Percentiles rank a stretch among this genome's conserved stretches.
Evolutionary conservation across 306 rosid species (phyloP).

Genomic region (Vachellia pachyceras): DNA sequence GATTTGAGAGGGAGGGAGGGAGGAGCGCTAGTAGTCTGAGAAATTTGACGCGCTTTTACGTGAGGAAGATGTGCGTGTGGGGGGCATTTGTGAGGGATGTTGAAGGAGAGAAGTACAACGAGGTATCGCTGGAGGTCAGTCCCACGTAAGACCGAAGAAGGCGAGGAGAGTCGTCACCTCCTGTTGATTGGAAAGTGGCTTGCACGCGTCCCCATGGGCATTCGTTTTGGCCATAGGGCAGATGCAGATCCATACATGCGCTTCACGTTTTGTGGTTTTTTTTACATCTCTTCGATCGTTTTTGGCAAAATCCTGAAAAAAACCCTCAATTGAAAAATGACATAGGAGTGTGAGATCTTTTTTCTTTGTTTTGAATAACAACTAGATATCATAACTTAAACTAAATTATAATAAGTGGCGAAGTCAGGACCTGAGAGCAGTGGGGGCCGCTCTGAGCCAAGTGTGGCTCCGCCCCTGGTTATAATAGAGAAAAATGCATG

Average conservation of each 20-base stretch:
- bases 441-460: too few species aligned
- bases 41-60: slow-evolving; percentile 46
- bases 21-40: slow-evolving; percentile 30
- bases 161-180: slow-evolving; percentile 41
- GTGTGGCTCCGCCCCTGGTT: too few species aligned
- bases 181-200: slow-evolving; percentile 59
- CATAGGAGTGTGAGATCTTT: too few species aligned
- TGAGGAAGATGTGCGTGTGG: slow-evolving; percentile 55
- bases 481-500: too few species aligned
- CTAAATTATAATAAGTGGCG: too few species aligned
- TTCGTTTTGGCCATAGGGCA: neutral
- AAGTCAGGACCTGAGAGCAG: too few species aligned
- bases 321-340: too few species aligned
- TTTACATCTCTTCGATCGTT: too few species aligned
- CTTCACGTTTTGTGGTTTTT: slow-evolving; percentile 9
- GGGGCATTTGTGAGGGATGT: slow-evolving; percentile 8
- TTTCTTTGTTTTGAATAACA: too few species aligned
- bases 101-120: slow-evolving; percentile 35
- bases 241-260: neutral
- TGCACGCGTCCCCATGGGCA: slow-evolving; percentile 48
- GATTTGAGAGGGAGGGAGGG: slow-evolving; percentile 18
- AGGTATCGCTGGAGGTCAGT: slow-evolving; percentile 33
- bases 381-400: too few species aligned
- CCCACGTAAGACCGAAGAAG: slow-evolving; percentile 52
- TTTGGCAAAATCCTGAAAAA: too few species aligned